Percentiles rank a stretch among this genome's conserved stretches.
Conservation (phyloP, 2,329 filamentous ascomycete species). For the Setomelanomma holmii region DNA sequence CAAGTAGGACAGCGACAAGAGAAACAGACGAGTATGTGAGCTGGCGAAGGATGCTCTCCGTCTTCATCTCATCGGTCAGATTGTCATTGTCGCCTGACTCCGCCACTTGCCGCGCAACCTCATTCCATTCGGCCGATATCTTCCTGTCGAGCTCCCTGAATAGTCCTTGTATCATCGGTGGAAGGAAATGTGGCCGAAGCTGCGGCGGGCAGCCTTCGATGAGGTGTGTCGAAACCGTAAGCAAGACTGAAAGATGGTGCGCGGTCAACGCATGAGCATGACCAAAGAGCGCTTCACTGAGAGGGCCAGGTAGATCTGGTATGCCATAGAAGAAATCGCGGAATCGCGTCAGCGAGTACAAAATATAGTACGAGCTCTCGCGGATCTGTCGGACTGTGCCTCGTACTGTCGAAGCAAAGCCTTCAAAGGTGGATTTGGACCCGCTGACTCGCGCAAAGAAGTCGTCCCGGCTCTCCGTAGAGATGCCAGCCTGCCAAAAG, state of each 20-base stretch:
- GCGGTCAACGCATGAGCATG: slow-evolving; percentile 84
- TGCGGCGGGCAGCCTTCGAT: slow-evolving; percentile 90
- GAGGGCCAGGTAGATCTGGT: slow-evolving; percentile 77
- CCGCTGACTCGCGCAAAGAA: slow-evolving; percentile 92
- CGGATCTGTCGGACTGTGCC: slow-evolving; percentile 88
- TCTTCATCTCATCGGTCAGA: slow-evolving; percentile 95
- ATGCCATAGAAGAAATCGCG: slow-evolving; percentile 92
- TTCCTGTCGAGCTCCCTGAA: slow-evolving; percentile 89
- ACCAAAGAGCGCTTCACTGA: slow-evolving; percentile 83
- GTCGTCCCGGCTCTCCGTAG: slow-evolving; percentile 91
- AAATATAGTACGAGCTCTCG: slow-evolving; percentile 91
- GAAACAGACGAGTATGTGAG: slow-evolving; percentile 91
- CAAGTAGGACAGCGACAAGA: slow-evolving; percentile 88
- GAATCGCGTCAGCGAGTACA: slow-evolving; percentile 90
- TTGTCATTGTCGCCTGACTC: slow-evolving; percentile 75
- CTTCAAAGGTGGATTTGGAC: slow-evolving; percentile 88
- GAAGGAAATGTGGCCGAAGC: slow-evolving; percentile 79
- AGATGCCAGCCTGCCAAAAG: slow-evolving; percentile 99
- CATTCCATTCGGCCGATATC: slow-evolving; percentile 85
- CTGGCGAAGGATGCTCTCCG: slow-evolving; percentile 91
- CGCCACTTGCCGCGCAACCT: slow-evolving; percentile 63
- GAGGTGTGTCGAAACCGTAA: slow-evolving; percentile 86
- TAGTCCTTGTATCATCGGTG: slow-evolving; percentile 79
- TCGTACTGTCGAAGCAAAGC: slow-evolving; percentile 90
- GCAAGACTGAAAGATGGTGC: slow-evolving; percentile 91